These are phyloP conservation scores for Barnettozyma pratensis DNA, from an alignment of 805 yeast species.

Conservation along the genomic window DNA sequence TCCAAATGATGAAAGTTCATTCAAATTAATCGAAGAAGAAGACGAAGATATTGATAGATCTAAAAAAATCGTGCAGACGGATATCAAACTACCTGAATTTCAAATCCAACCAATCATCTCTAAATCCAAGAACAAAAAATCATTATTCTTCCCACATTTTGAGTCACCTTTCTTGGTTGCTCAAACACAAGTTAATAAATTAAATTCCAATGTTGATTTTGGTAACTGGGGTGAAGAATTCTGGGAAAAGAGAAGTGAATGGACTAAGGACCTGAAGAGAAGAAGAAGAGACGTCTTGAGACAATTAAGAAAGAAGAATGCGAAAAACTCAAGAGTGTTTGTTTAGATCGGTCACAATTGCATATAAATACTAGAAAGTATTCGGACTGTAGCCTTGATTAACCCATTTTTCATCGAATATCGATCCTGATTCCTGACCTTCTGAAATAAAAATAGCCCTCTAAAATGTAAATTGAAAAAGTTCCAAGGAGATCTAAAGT, in stretches of 20 bases:
- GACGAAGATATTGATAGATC: constrained; percentile 46
- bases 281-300: constrained; percentile 70
- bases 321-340: constrained; percentile 20
- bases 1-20: constrained; percentile 34
- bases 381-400: too few species aligned
- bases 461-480: too few species aligned
- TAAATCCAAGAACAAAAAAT: constrained; percentile 33
- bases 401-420: too few species aligned
- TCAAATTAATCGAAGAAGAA: constrained; percentile 38
- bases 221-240: constrained; percentile 68
- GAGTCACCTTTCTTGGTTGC: constrained; percentile 85
- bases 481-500: too few species aligned
- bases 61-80: constrained; percentile 21
- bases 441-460: too few species aligned
- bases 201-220: constrained; percentile 31
- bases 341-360: constrained; percentile 7
- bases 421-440: too few species aligned
- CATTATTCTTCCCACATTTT: constrained; percentile 76
- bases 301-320: constrained; percentile 42
- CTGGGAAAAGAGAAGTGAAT: constrained; percentile 77
- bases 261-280: constrained; percentile 70
- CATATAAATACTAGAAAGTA: too few species aligned
- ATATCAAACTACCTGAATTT: constrained; percentile 19
- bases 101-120: constrained; percentile 16
- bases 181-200: constrained; percentile 70